These are phyloP conservation scores for Botrytis sinoallii DNA, from an alignment of 2,329 filamentous ascomycete genomes.

Conservation along the genomic window DNA sequence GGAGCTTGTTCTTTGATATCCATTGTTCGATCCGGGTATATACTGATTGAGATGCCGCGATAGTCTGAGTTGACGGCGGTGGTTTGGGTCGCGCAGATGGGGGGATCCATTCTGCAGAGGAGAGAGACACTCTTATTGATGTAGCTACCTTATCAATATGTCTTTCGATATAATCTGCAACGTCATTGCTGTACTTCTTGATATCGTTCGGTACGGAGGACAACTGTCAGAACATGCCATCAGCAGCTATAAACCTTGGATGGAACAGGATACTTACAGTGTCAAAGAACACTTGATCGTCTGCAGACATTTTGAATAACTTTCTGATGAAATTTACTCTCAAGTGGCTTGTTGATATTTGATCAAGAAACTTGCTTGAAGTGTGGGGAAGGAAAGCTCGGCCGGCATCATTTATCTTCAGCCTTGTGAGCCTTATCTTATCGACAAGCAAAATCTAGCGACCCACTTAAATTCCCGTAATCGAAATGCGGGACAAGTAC, in stretches of 20 bases:
- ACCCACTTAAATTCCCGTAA: background rate
- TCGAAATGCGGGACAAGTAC: background rate
- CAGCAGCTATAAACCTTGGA: background rate
- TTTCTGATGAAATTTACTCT: slow-evolving; percentile 5
- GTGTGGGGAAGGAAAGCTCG: slow-evolving; percentile 14
- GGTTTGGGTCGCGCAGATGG: slow-evolving; percentile 60
- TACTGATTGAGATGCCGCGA: slow-evolving; percentile 32
- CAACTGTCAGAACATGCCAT: slow-evolving; percentile 42
- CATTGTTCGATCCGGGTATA: slow-evolving; percentile 64
- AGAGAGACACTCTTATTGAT: slow-evolving; percentile 65
- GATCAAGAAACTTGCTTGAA: slow-evolving; percentile 9
- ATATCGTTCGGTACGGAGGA: slow-evolving; percentile 62
- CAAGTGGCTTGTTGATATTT: background rate
- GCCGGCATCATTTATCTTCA: background rate
- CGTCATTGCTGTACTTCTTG: slow-evolving; percentile 64
- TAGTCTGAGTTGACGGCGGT: slow-evolving; percentile 39
- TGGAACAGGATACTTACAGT: slow-evolving; percentile 53
- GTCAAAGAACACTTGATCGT: slow-evolving; percentile 76
- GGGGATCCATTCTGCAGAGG: slow-evolving; percentile 70
- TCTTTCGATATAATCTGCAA: slow-evolving; percentile 77
- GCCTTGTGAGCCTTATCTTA: slow-evolving; percentile 11
- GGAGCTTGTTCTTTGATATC: slow-evolving; percentile 68
- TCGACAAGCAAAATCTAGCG: background rate
- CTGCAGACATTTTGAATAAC: slow-evolving; percentile 63
- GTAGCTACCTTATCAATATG: slow-evolving; percentile 75